Percentiles rank a stretch among this genome's conserved stretches.
Conservation (phyloP, 208 protist species). For the Wallacemonas sp. region DNA sequence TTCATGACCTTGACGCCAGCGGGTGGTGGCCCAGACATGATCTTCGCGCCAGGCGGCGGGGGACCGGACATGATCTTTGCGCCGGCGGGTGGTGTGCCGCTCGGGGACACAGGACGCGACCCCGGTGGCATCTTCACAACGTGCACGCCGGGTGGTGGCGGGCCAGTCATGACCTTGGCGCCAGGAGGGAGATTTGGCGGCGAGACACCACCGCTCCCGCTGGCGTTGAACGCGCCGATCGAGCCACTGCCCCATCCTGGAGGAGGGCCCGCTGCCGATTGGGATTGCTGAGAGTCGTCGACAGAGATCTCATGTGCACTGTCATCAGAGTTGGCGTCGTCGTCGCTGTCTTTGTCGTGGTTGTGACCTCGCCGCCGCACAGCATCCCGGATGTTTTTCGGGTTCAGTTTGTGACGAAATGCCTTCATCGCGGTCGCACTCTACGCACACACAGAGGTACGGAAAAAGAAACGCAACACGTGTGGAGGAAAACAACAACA, state of each 20-base stretch:
- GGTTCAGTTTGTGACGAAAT: slow-evolving; percentile 23
- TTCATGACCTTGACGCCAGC: slow-evolving; percentile 38
- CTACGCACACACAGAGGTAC: not conserved
- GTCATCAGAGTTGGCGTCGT: not conserved
- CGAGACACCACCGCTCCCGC: not conserved
- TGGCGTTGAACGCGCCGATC: not conserved
- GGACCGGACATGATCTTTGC: slow-evolving; percentile 22
- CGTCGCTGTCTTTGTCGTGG: not conserved
- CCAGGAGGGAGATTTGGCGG: not conserved
- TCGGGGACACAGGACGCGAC: slow-evolving; percentile 12
- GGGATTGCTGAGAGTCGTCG: too few species aligned
- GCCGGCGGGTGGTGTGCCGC: not conserved
- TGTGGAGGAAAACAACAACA: not conserved
- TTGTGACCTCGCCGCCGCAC: not conserved
- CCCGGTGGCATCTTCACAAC: slow-evolving; percentile 13
- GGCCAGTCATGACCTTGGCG: slow-evolving; percentile 10
- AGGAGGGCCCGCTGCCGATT: too few species aligned
- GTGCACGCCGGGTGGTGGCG: slow-evolving; percentile 8
- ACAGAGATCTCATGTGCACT: too few species aligned
- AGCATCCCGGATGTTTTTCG: slow-evolving; percentile 4
- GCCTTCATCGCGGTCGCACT: not conserved
- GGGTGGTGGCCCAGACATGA: slow-evolving; percentile 50
- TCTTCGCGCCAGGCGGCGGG: slow-evolving; percentile 38
- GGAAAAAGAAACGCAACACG: not conserved
- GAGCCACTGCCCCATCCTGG: too few species aligned